A percentile compares a stretch with the other conserved stretches of the same genome.
Conservation (phyloP, 176 grass and related monocot genomes). For the Oropetium thomaeum region DNA sequence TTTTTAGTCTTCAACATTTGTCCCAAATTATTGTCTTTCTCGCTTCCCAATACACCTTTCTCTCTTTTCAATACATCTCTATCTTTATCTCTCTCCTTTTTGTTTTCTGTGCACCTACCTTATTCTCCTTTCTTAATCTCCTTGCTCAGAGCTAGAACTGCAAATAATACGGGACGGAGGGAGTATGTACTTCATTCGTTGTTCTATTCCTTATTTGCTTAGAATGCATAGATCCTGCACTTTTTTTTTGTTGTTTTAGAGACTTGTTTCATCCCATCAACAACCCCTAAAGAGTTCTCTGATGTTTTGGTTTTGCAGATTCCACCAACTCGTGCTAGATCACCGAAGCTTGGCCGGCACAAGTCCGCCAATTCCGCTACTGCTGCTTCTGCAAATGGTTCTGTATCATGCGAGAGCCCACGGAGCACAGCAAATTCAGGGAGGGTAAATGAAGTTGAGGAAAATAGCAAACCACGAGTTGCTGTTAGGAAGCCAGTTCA, state of each 20-base stretch:
- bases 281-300: constrained; percentile 9
- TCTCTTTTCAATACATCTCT: too few species aligned
- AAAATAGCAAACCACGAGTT: constrained; percentile 34
- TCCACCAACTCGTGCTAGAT: constrained; percentile 84
- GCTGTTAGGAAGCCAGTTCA: constrained; percentile 53
- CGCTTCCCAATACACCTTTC: too few species aligned
- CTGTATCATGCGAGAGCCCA: constrained; percentile 53
- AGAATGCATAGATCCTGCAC: background rate
- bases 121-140: too few species aligned
- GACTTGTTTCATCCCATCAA: background rate
- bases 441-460: constrained; percentile 43
- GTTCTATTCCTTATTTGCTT: too few species aligned
- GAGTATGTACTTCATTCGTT: too few species aligned
- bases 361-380: constrained; percentile 48
- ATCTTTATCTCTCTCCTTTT: too few species aligned
- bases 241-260: background rate
- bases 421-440: constrained; percentile 27
- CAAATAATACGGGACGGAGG: too few species aligned
- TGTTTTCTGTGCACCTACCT: too few species aligned
- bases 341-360: constrained; percentile 86
- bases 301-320: constrained; percentile 55
- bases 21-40: too few species aligned
- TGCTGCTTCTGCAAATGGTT: constrained; percentile 58
- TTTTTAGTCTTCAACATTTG: too few species aligned
- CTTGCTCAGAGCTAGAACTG: too few species aligned